A percentile compares a stretch with the other conserved stretches of the same genome.
These are phyloP conservation scores for Linum trigynum DNA, from an alignment of 345 rosid species.

Conservation along the genomic window DNA sequence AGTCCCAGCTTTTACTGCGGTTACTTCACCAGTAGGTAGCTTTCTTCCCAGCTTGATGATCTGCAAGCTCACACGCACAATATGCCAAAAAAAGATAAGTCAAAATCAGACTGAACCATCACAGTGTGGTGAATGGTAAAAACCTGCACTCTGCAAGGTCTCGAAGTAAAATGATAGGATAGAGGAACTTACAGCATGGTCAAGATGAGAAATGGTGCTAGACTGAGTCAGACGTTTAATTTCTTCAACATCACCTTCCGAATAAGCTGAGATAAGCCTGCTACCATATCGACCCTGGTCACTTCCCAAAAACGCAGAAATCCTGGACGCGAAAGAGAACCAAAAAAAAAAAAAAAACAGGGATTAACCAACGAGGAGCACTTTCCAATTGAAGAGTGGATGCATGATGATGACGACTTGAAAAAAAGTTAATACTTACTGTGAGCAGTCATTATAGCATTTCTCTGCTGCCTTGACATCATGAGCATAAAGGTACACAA, in stretches of 20 bases:
- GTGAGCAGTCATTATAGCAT: conserved; percentile 92
- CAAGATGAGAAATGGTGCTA: conserved; percentile 68
- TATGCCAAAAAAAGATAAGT: conserved; percentile 8
- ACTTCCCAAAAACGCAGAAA: conserved; percentile 74
- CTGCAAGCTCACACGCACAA: conserved; percentile 27
- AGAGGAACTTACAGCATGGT: conserved; percentile 46
- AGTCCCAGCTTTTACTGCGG: conserved; percentile 36
- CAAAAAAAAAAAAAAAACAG: no score
- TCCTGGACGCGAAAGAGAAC: no score
- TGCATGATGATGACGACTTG: not conserved
- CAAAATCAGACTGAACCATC: not conserved
- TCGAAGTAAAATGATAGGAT: not conserved
- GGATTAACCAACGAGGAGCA: not conserved
- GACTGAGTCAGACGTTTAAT: conserved; percentile 69
- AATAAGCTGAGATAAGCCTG: conserved; percentile 74
- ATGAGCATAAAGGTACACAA: conserved; percentile 76
- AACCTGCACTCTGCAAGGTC: not conserved
- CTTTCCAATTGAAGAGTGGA: not conserved
- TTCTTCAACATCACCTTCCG: conserved; percentile 84
- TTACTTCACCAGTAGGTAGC: conserved; percentile 84
- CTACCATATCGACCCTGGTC: conserved; percentile 75
- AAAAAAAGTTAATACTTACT: conserved; percentile 46
- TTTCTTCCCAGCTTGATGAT: conserved; percentile 81
- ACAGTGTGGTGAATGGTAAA: not conserved
- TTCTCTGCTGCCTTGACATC: conserved; percentile 83